A percentile compares a stretch with the other conserved stretches of the same genome.
These are phyloP conservation scores for Hirschioporus abietinus DNA, from an alignment of 768 basidiomycete genomes.

Conservation along the genomic window DNA sequence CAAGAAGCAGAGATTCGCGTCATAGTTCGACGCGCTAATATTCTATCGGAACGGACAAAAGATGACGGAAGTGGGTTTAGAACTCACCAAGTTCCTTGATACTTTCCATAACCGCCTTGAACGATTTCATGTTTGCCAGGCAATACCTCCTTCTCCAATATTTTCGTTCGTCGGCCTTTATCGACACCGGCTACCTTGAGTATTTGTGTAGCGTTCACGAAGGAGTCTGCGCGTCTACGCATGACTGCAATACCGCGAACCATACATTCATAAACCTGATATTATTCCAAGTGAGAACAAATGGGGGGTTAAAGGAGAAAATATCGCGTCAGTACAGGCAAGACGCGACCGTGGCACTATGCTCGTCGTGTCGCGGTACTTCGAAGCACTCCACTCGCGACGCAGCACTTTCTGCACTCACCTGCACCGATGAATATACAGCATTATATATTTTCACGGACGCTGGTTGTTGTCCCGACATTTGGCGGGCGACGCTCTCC, in stretches of 20 bases:
- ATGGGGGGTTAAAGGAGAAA: constrained; percentile 14
- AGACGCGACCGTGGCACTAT: constrained; percentile 16
- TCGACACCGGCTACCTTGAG: constrained; percentile 98
- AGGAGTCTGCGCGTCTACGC: constrained; percentile 91
- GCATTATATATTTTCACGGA: constrained; percentile 88
- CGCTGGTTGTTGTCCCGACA: constrained; percentile 26
- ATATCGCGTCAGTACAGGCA: constrained; percentile 8
- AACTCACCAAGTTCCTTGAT: constrained; percentile 95
- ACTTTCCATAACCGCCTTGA: constrained; percentile 98
- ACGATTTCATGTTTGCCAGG: constrained; percentile 97
- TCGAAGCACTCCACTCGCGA: too few relatives aligned
- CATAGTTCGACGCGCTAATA: not conserved
- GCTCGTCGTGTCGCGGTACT: not conserved
- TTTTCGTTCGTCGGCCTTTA: constrained; percentile 95
- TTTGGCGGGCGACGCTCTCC: constrained; percentile 3
- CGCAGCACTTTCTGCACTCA: constrained; percentile 18
- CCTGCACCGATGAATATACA: constrained; percentile 88
- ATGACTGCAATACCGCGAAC: constrained; percentile 97
- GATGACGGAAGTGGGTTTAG: constrained; percentile 4
- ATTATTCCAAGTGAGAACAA: constrained; percentile 13
- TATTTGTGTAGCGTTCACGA: constrained; percentile 98
- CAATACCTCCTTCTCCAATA: constrained; percentile 93
- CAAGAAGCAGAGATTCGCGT: not conserved
- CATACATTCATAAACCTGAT: constrained; percentile 95
- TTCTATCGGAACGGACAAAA: constrained; percentile 4